Conservation (phyloP, 2,329 filamentous ascomycete genomes). For the Diaporthe sp. region DNA sequence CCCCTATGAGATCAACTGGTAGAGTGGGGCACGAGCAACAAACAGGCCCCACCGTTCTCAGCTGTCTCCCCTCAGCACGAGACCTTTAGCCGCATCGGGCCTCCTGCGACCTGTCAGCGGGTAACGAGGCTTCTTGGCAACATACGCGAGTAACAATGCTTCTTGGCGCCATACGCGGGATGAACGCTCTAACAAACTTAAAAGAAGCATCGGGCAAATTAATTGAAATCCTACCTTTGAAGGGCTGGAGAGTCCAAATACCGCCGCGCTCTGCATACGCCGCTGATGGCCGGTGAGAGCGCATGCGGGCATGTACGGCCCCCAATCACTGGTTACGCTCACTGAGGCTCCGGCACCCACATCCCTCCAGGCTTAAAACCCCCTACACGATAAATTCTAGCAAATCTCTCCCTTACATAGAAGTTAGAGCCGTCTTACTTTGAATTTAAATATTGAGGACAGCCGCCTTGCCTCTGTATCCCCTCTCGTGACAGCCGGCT, state of each 20-base stretch:
- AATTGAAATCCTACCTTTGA: too few species aligned
- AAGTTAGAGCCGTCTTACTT: not conserved
- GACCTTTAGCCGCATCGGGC: not conserved
- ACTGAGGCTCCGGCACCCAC: too few species aligned
- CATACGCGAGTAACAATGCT: not conserved
- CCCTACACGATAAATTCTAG: not conserved
- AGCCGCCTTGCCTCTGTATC: not conserved
- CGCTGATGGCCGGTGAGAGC: too few species aligned
- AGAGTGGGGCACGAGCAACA: constrained; percentile 6
- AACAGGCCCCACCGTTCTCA: not conserved
- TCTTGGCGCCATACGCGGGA: constrained; percentile 8
- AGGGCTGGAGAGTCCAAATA: too few species aligned
- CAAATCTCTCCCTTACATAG: not conserved
- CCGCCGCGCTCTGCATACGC: too few species aligned
- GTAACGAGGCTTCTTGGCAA: constrained; percentile 5
- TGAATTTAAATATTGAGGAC: not conserved
- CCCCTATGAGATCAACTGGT: constrained; percentile 13
- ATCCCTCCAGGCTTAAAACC: not conserved
- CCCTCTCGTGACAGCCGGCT: not conserved
- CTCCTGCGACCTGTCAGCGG: not conserved
- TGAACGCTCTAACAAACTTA: not conserved
- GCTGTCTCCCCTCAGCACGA: constrained; percentile 7
- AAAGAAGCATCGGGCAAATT: not conserved
- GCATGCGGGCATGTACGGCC: too few species aligned
- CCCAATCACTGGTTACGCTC: too few species aligned